Evolutionary conservation across 2,329 filamentous ascomycete species (phyloP).

Genomic region (Fusarium bulbicola): DNA sequence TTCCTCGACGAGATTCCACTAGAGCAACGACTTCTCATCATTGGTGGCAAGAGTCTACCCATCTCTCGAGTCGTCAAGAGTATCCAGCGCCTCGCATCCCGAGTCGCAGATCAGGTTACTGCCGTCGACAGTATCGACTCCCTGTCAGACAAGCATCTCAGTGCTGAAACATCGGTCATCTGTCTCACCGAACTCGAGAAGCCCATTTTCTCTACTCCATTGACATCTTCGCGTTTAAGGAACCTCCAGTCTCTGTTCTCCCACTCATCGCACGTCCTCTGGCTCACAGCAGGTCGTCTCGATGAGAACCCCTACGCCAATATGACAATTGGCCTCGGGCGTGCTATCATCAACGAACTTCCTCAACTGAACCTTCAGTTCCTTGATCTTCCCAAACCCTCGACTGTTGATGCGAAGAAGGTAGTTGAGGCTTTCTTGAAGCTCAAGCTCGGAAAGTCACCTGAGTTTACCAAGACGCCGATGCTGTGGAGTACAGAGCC

Average conservation of each 20-base stretch:
- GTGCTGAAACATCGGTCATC: not conserved
- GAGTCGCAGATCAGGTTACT: not conserved
- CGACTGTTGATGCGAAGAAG: not conserved
- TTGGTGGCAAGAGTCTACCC: not conserved
- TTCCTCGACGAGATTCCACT: not conserved
- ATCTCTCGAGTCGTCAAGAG: not conserved
- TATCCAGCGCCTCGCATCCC: not conserved
- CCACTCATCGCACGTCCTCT: not conserved
- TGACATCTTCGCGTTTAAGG: not conserved
- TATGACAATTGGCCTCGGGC: not conserved
- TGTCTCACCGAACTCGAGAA: not conserved
- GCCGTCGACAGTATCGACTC: not conserved
- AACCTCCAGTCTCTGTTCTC: not conserved
- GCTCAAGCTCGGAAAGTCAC: not conserved
- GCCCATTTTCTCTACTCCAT: not conserved
- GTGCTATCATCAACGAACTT: not conserved
- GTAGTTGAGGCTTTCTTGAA: not conserved
- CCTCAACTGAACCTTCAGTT: not conserved
- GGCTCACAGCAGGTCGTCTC: not conserved
- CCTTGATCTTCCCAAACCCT: not conserved
- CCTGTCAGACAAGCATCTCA: not conserved
- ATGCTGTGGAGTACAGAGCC: not conserved
- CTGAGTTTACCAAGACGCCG: not conserved
- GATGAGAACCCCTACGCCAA: not conserved
- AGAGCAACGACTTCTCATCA: not conserved